Evolutionary conservation across 1,284 basidiomycete species (phyloP), one percentile per base, ranked within the genome.

Genomic region (Gomphus sp.): DNA sequence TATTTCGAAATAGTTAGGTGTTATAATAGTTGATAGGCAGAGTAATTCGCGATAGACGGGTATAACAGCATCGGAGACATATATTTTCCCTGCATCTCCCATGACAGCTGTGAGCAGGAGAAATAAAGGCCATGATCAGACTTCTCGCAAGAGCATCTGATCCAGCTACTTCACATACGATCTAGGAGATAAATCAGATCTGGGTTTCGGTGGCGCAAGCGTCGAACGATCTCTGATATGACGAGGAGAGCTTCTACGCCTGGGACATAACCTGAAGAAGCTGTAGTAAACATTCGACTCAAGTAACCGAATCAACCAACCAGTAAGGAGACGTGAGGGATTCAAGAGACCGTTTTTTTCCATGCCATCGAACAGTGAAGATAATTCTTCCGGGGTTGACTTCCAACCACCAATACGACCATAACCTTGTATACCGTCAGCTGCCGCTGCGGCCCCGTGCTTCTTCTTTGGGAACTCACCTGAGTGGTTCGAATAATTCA

Each of bases 1-100:
- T 58, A 91, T 90, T 75, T 99, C 97, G 64, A 96, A 99, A 81
- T 95, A 97, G 70, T 99, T 99, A 0, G 96, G 96, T 0, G 96
- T 95, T 64, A 98, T 96, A 59, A 98, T 87, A 0, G 90, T 92
- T 1, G 95, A 87, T 25, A 88, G 74, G 16, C 81, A 77, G 2
- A 99, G 77, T 73, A 99, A 82, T 51, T 75, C 71, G 55, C 85
- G 83, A 74, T 99, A 99, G 52, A 94, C 81, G 0, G 94, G 93
- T 57, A 99, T 80, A 5, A 95, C 93, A 63, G 92, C 87, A 11
- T 85, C 76, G 6, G 92, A 82, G 31, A 99, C 95, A 66, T 99
- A 99, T 11, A 97, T 74, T 52, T 76, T 80, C 4, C 92, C 93
- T 12, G 91, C 79, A 70, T 98, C 96, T 12, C 94, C 94, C 73